Evolutionary conservation across 2,329 filamentous ascomycete genomes (phyloP).

Genomic region (Hypoxylon rubiginosum): DNA sequence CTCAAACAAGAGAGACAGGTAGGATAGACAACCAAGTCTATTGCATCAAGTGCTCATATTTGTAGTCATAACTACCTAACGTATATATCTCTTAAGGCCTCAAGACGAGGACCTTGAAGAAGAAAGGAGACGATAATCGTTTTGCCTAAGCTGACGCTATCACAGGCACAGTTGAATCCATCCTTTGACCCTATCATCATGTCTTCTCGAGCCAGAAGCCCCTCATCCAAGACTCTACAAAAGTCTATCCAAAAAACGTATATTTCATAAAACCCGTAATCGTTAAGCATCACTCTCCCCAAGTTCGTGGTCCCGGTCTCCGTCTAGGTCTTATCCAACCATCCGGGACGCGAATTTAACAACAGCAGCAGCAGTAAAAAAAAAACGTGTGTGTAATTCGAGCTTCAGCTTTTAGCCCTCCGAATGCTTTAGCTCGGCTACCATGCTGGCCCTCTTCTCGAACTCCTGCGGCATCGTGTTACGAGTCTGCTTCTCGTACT

Average conservation of each 20-base stretch:
- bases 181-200: too few species aligned
- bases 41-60: neutral
- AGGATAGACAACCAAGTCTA: neutral
- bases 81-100: neutral
- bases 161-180: neutral
- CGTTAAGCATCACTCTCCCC: constrained; percentile 3
- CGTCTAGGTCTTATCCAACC: neutral
- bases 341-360: neutral
- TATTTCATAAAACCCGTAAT: constrained; percentile 18
- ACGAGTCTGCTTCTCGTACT: constrained; percentile 49
- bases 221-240: neutral
- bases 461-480: constrained; percentile 51
- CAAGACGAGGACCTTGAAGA: neutral
- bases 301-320: neutral
- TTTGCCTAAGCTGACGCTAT: constrained; percentile 11
- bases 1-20: neutral
- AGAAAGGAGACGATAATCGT: neutral
- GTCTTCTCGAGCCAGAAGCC: neutral
- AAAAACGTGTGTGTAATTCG: neutral
- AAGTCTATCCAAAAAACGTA: constrained; percentile 11
- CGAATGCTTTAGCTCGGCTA: constrained; percentile 16
- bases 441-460: constrained; percentile 42
- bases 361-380: too few species aligned
- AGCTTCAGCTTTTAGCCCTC: constrained; percentile 16
- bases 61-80: constrained; percentile 1